Evolutionary conservation across 371 early-diverging fungal species (phyloP).

Genomic region (Mucor sp.): DNA sequence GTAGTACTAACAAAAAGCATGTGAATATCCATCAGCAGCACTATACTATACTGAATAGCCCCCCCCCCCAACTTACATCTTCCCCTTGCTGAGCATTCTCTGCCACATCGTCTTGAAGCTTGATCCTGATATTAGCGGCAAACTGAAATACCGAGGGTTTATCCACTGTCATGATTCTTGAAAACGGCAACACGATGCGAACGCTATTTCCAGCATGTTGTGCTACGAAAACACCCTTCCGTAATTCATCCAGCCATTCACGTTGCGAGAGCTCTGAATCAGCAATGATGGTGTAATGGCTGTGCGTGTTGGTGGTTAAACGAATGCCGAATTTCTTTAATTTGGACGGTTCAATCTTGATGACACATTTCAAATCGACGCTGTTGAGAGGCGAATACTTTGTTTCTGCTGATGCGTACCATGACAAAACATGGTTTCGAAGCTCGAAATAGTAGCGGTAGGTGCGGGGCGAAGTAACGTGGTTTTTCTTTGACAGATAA

Average conservation of each 20-base stretch:
- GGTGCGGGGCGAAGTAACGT: slow-evolving; percentile 45
- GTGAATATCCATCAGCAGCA: background rate
- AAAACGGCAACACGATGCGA: slow-evolving; percentile 56
- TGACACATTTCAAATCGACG: slow-evolving; percentile 64
- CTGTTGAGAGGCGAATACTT: slow-evolving; percentile 66
- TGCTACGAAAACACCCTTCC: slow-evolving; percentile 60
- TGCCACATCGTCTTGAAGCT: slow-evolving; percentile 46
- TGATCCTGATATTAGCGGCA: slow-evolving; percentile 59
- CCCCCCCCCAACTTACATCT: slow-evolving; percentile 42
- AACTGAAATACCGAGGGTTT: slow-evolving; percentile 54
- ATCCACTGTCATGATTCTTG: slow-evolving; percentile 55
- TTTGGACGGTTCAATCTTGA: slow-evolving; percentile 48
- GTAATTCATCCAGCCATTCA: slow-evolving; percentile 66
- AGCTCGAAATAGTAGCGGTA: slow-evolving; percentile 72
- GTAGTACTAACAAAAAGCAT: slow-evolving; percentile 49
- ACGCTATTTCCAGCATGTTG: slow-evolving; percentile 66
- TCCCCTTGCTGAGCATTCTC: slow-evolving; percentile 26
- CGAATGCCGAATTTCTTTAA: slow-evolving; percentile 55
- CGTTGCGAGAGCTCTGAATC: slow-evolving; percentile 49
- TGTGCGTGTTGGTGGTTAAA: slow-evolving; percentile 43
- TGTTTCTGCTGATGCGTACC: slow-evolving; percentile 64
- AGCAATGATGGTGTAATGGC: slow-evolving; percentile 48
- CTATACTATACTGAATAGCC: slow-evolving; percentile 1
- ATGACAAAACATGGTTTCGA: slow-evolving; percentile 62
- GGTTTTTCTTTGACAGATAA: slow-evolving; percentile 61